Percentiles rank a stretch among this genome's conserved stretches.
phyloP scores from a whole-genome alignment of 345 rosid genomes.

The Viola odorata region DNA sequence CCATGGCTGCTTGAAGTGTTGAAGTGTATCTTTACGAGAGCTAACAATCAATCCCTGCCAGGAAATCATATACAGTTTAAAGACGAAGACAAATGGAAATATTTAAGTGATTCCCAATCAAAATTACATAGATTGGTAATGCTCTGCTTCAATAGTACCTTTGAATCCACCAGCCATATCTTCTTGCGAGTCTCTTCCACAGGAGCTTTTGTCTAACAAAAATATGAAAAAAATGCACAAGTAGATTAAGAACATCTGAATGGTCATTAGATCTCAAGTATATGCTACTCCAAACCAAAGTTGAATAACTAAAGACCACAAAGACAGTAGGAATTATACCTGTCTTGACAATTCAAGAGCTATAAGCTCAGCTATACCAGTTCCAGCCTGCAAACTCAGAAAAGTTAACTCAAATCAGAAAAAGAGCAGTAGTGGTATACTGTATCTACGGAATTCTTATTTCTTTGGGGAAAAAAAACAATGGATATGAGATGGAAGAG shows the following conservation, averaged over 20 bases:
- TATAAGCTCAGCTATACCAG: constrained; percentile 95
- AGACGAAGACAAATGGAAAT: constrained; percentile 1
- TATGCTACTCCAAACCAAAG: neutral
- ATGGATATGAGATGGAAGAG: neutral
- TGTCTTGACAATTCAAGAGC: constrained; percentile 87
- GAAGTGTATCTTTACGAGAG: constrained; percentile 66
- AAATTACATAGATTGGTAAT: neutral
- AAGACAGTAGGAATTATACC: constrained; percentile 32
- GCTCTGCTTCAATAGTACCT: constrained; percentile 33
- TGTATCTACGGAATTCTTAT: neutral
- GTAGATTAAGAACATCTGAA: constrained; percentile 25
- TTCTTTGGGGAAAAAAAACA: neutral
- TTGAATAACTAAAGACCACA: neutral
- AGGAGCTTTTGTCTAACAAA: constrained; percentile 43
- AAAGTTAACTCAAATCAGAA: neutral
- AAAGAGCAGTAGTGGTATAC: neutral
- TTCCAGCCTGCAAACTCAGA: constrained; percentile 72
- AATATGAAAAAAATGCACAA: neutral
- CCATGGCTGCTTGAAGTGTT: constrained; percentile 93
- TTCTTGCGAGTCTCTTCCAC: constrained; percentile 76
- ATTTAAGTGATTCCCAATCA: neutral
- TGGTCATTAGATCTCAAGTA: neutral
- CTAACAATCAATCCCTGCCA: constrained; percentile 70
- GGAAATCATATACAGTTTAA: neutral
- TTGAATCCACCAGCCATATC: constrained; percentile 94